Evolutionary conservation across 108 stramenopile species (phyloP).

Genomic region (Schizochytrium sp.): DNA sequence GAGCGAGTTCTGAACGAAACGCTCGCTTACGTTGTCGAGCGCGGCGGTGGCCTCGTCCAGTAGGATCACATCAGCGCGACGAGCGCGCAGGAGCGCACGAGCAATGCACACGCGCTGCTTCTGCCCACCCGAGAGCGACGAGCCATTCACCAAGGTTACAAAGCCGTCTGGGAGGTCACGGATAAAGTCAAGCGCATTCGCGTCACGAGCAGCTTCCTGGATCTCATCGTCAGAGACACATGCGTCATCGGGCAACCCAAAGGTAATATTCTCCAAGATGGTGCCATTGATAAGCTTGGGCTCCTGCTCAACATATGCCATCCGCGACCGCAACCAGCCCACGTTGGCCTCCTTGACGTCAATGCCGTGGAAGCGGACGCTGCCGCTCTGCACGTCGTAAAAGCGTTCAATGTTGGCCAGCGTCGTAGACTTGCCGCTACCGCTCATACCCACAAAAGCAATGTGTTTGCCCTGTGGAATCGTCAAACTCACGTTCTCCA

Average conservation of each 20-base stretch:
- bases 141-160: constrained; percentile 65
- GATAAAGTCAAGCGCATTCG: constrained; percentile 62
- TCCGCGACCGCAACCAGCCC: constrained; percentile 24
- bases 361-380: constrained; percentile 10
- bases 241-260: constrained; percentile 33
- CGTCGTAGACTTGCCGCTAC: constrained; percentile 41
- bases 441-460: constrained; percentile 41
- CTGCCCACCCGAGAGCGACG: constrained; percentile 80
- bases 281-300: constrained; percentile 61
- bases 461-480: constrained; percentile 32
- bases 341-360: constrained; percentile 27
- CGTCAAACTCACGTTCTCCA: constrained; percentile 27
- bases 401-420: constrained; percentile 38
- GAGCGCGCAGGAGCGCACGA: constrained; percentile 72
- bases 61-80: constrained; percentile 50
- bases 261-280: constrained; percentile 66
- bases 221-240: constrained; percentile 45
- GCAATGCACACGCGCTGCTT: constrained; percentile 86
- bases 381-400: constrained; percentile 21
- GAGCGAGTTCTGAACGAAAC: constrained; percentile 68
- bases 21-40: constrained; percentile 69
- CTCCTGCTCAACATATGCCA: constrained; percentile 64
- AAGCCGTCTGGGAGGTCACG: constrained; percentile 58
- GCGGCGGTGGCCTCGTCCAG: constrained; percentile 79
- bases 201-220: constrained; percentile 43